Evolutionary conservation across 106 monocot species (phyloP), one percentile per base, ranked within the genome.

Genomic region (Phalaenopsis equestris): DNA sequence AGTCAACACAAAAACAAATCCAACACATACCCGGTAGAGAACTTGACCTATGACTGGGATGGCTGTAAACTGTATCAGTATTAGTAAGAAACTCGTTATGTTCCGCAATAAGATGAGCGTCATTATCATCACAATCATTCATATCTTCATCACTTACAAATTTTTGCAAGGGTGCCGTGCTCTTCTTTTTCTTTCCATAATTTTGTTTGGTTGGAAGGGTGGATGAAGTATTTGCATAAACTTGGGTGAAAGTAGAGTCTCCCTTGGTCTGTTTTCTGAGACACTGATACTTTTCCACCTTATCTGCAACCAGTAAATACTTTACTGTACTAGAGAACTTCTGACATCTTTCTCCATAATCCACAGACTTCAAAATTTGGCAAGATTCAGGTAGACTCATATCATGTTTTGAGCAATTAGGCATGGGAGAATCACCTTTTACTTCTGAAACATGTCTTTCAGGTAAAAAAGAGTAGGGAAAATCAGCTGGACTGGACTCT

Each of bases 311-410:
- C 15, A 43, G 43, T 17, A 45, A 37, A 43, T 74, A 18, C 7
- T 74, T 74, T 45, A 74, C n/a, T 19, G 43, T 45, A 45, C 74
- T 74, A n/a, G 74, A 74, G 18, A 74, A 18, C 43, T 42, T 42
- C 8, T 74, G 41, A 74, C 43, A 45, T 42, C 18, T 10, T 74
- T 74, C 74, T 42, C 18, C 43, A 45, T 6, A 45, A 39, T 45
- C 43, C n/a, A 42, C 16, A 5, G 19, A n/a, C 18, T 74, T 74
- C 19, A 74, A 42, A 45, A 45, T 45, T 45, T 42, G 43, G 43
- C 16, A 74, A 17, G 18, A 74, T 43, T 37, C 74, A 43, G 6
- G 4, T 74, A 38, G 38, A 72, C 42, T 74, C 74, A 45, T 41
- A 74, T 74, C 8, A 37, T 74, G 18, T 1, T 39, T 42, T 45